phyloP scores from a whole-genome alignment of 371 early-diverging fungal genomes.

The Rhizopus microsporus region DNA sequence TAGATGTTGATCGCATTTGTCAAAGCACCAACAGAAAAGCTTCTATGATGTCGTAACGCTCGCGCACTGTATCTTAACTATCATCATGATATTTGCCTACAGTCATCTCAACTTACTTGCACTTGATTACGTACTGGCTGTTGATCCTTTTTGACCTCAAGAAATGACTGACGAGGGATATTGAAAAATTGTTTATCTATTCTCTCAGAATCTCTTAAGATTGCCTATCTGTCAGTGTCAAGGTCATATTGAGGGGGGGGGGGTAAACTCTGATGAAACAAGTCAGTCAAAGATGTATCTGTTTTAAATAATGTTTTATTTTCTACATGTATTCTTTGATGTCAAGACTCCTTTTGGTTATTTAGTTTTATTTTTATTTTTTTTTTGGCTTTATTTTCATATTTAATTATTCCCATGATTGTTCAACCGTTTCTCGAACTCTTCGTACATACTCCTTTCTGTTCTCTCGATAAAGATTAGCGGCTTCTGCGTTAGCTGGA shows the following conservation, averaged over 20 bases:
- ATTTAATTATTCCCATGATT: slow-evolving; percentile 77
- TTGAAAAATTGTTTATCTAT: slow-evolving; percentile 6
- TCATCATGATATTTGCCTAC: slow-evolving; percentile 35
- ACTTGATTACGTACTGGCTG: slow-evolving; percentile 34
- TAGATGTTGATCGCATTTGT: slow-evolving; percentile 29
- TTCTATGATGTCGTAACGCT: slow-evolving; percentile 1
- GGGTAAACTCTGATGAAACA: too few relatives aligned
- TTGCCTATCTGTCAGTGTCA: too few relatives aligned
- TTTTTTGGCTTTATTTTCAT: slow-evolving; percentile 1
- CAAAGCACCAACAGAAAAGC: slow-evolving; percentile 7
- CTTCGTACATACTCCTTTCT: slow-evolving; percentile 91
- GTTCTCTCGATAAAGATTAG: slow-evolving; percentile 92
- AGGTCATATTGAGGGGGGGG: too few relatives aligned
- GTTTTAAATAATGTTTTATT: too few relatives aligned
- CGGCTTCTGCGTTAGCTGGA: slow-evolving; percentile 99
- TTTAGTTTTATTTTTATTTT: neutral
- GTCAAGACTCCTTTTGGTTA: too few relatives aligned
- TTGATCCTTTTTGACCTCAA: slow-evolving; percentile 36
- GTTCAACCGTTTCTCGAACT: slow-evolving; percentile 93
- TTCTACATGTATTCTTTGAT: too few relatives aligned
- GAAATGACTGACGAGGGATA: slow-evolving; percentile 25
- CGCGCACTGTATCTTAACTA: slow-evolving; percentile 5
- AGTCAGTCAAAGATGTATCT: too few relatives aligned
- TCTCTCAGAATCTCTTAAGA: too few relatives aligned
- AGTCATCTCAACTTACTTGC: slow-evolving; percentile 35